A percentile compares a stretch with the other conserved stretches of the same genome.
These are phyloP conservation scores for Solanum virginianum DNA, from an alignment of 257 asterid species.

Conservation along the genomic window DNA sequence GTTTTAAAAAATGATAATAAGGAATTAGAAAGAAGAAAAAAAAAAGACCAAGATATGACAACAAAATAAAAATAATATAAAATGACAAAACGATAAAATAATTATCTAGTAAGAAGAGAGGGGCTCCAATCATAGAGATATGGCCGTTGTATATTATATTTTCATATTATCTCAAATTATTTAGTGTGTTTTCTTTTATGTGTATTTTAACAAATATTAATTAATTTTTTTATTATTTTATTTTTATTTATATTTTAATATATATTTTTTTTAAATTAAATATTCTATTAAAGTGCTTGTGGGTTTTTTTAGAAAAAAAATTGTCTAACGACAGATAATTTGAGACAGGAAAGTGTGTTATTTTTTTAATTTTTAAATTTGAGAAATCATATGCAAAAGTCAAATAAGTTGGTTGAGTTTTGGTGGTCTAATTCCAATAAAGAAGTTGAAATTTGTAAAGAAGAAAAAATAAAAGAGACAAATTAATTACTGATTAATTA, in stretches of 20 bases:
- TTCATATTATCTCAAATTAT: no score
- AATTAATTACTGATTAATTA: no score
- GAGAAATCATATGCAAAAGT: background rate
- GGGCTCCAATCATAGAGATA: background rate
- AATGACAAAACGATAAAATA: background rate
- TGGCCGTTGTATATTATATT: background rate
- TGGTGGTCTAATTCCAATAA: slow-evolving; percentile 11
- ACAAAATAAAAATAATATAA: background rate
- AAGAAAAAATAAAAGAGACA: background rate
- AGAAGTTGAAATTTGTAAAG: background rate
- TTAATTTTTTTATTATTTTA: no score
- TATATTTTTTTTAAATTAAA: no score
- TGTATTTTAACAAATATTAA: no score
- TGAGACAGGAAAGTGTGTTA: background rate
- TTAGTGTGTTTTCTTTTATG: no score
- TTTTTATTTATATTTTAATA: no score
- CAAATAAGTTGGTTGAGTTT: slow-evolving; percentile 5
- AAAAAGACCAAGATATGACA: background rate
- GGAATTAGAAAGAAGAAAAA: background rate
- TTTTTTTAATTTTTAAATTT: background rate
- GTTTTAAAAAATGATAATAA: background rate
- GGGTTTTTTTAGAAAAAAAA: no score
- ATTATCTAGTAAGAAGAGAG: background rate
- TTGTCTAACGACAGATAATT: no score
- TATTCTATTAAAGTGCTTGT: no score